phyloP scores from a whole-genome alignment of 352 stramenopile species.

The Phytophthora palmivora region DNA sequence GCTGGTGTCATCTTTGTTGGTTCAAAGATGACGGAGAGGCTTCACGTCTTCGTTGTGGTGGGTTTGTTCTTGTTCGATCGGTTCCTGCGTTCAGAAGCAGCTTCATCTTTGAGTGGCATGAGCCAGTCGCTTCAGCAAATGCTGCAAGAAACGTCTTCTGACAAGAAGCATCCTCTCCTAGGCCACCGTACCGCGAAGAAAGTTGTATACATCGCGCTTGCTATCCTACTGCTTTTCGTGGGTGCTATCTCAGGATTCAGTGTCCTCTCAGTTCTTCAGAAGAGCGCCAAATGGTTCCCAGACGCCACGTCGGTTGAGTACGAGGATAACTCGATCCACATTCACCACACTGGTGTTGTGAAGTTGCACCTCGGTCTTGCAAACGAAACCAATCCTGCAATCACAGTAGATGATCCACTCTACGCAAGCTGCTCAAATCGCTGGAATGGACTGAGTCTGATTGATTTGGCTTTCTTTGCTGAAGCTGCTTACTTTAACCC shows the following conservation, averaged over 20 bases:
- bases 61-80: slow-evolving; percentile 81
- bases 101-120: slow-evolving; percentile 60
- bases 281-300: slow-evolving; percentile 77
- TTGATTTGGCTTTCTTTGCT: slow-evolving; percentile 87
- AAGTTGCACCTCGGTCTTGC: slow-evolving; percentile 82
- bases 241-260: slow-evolving; percentile 78
- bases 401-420: slow-evolving; percentile 53
- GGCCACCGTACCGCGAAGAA: slow-evolving; percentile 67
- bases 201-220: slow-evolving; percentile 68
- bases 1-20: slow-evolving; percentile 63
- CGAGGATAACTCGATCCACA: slow-evolving; percentile 71
- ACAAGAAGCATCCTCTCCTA: slow-evolving; percentile 49
- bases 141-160: slow-evolving; percentile 58
- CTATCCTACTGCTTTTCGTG: slow-evolving; percentile 75
- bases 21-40: slow-evolving; percentile 83
- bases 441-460: slow-evolving; percentile 76
- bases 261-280: slow-evolving; percentile 76
- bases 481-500: slow-evolving; percentile 91
- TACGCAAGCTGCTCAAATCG: slow-evolving; percentile 83
- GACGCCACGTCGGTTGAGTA: slow-evolving; percentile 77
- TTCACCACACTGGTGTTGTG: slow-evolving; percentile 88
- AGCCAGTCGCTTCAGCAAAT: slow-evolving; percentile 66
- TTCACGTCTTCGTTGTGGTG: slow-evolving; percentile 79
- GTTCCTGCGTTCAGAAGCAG: slow-evolving; percentile 61
- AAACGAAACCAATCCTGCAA: slow-evolving; percentile 45